Conservation (phyloP, 2,329 filamentous ascomycete genomes). For the Talaromyces pinophilus region DNA sequence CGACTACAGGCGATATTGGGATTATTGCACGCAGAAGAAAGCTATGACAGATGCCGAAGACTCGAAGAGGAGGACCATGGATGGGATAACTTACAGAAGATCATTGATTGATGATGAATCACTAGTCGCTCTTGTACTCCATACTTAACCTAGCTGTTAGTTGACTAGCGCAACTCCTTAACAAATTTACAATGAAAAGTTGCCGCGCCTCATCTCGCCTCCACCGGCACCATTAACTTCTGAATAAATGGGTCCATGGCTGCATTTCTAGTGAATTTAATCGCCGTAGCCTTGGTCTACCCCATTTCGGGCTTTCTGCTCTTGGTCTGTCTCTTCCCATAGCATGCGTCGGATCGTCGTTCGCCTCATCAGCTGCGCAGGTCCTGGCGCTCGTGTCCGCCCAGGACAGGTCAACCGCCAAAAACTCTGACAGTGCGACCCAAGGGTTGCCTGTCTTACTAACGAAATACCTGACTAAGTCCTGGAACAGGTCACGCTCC, state of each 20-base stretch:
- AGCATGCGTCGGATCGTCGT: constrained; percentile 23
- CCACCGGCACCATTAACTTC: constrained; percentile 9
- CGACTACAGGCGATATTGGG: no score
- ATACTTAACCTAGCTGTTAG: background rate
- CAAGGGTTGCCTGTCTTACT: constrained; percentile 8
- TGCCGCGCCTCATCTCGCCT: constrained; percentile 12
- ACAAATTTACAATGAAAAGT: background rate
- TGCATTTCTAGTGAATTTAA: background rate
- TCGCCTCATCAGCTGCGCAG: constrained; percentile 20
- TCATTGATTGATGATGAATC: background rate
- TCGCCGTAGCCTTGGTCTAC: background rate
- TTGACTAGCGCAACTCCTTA: background rate
- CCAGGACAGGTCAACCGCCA: constrained; percentile 15
- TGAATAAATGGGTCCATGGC: background rate
- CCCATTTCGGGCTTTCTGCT: constrained; percentile 17
- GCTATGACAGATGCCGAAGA: background rate
- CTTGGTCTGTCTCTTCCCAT: background rate
- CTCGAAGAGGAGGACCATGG: background rate
- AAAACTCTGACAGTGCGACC: constrained; percentile 4
- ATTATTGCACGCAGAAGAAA: background rate
- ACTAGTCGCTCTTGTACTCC: background rate
- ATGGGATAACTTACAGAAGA: background rate
- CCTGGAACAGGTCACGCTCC: constrained; percentile 2
- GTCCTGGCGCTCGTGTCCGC: constrained; percentile 22
- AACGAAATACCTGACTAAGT: background rate